Conservation (phyloP, 306 rosid genomes). For the Begonia peltatifolia region DNA sequence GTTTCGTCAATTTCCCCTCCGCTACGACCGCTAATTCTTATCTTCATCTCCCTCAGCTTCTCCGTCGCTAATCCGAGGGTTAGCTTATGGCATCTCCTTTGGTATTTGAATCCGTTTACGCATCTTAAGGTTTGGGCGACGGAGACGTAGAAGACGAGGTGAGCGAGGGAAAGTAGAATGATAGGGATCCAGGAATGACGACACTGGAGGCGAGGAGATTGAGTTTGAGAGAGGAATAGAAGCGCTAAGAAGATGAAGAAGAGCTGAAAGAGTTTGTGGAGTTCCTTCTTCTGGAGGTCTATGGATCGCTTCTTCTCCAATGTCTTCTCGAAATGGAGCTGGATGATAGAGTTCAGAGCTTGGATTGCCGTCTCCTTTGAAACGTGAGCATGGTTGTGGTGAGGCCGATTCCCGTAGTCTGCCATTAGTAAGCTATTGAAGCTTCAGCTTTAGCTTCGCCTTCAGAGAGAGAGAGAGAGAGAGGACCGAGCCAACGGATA, state of each 20-base stretch:
- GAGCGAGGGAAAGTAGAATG: conserved; percentile 61
- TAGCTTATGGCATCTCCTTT: conserved; percentile 86
- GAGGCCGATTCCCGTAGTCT: conserved; percentile 26
- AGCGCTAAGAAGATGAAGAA: conserved; percentile 67
- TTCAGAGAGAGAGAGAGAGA: too few species aligned
- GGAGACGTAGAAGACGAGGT: conserved; percentile 76
- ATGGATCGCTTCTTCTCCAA: conserved; percentile 75
- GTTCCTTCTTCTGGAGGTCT: conserved; percentile 81
- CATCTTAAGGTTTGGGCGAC: conserved; percentile 79
- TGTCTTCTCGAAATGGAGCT: conserved; percentile 91
- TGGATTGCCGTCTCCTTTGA: conserved; percentile 58
- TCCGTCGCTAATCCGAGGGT: conserved; percentile 76
- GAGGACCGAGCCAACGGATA: too few species aligned
- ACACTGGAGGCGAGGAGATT: conserved; percentile 57
- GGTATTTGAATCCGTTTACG: conserved; percentile 92
- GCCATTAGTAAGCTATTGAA: conserved; percentile 24
- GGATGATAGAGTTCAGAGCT: conserved; percentile 75
- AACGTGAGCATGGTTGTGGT: conserved; percentile 17
- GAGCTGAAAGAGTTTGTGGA: conserved; percentile 54
- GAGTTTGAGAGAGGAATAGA: conserved; percentile 31
- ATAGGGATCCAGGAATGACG: conserved; percentile 94
- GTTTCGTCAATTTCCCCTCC: conserved; percentile 19
- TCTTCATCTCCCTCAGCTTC: conserved; percentile 60
- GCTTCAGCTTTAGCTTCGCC: too few species aligned
- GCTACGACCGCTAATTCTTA: conserved; percentile 8